A percentile compares a stretch with the other conserved stretches of the same genome.
Evolutionary conservation across 257 asterid genomes (phyloP).

Genomic region (Solanum medicagineum): DNA sequence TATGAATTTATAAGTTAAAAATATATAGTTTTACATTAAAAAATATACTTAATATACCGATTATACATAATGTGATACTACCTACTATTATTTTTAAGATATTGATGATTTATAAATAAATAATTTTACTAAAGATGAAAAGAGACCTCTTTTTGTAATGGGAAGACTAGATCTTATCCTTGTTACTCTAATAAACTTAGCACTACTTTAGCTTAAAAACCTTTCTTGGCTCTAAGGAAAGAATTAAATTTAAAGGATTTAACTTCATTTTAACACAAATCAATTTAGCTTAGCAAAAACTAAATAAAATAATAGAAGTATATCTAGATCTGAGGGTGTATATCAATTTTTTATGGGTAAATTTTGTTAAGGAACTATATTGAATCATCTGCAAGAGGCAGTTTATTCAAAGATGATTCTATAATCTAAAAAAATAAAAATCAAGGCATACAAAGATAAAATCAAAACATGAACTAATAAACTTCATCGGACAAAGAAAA

Average conservation of each 20-base stretch:
- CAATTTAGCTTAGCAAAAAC: too few species aligned
- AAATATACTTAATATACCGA: neutral
- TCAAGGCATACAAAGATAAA: neutral
- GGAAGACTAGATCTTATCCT: neutral
- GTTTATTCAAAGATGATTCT: neutral
- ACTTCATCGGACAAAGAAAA: neutral
- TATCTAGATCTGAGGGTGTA: neutral
- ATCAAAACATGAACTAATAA: neutral
- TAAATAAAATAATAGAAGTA: too few species aligned
- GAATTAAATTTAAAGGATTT: neutral
- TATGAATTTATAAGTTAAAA: neutral
- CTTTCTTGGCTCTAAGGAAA: neutral
- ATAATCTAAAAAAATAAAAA: neutral
- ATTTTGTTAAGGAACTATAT: neutral
- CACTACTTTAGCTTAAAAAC: neutral
- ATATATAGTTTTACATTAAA: neutral
- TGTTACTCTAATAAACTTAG: neutral
- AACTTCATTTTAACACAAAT: too few species aligned
- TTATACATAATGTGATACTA: neutral
- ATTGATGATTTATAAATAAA: neutral
- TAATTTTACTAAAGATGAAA: neutral
- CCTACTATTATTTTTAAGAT: neutral
- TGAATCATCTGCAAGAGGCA: neutral
- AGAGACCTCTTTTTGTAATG: neutral
- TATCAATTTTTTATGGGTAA: neutral